Evolutionary conservation across 1,139 yeast species (phyloP).

Genomic region (Yamadazyma pseudoaaseri): DNA sequence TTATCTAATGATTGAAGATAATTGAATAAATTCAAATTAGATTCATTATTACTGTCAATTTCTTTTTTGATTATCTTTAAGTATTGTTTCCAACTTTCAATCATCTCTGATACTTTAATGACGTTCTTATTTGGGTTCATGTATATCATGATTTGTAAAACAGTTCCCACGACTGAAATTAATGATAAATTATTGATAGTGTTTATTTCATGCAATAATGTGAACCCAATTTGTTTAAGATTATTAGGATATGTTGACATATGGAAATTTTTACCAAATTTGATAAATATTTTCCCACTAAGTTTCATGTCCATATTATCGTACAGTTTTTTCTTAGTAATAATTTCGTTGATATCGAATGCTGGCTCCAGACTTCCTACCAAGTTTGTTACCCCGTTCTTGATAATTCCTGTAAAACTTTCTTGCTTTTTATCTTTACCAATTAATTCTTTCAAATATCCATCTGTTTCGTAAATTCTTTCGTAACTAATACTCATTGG

Average conservation of each 20-base stretch:
- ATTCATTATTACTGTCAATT: slow-evolving; percentile 13
- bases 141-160: slow-evolving; percentile 35
- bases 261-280: slow-evolving; percentile 35
- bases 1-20: slow-evolving; percentile 16
- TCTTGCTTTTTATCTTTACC: slow-evolving; percentile 60
- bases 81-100: slow-evolving; percentile 25
- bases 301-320: slow-evolving; percentile 16
- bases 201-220: slow-evolving; percentile 40
- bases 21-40: slow-evolving; percentile 9
- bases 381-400: slow-evolving; percentile 35
- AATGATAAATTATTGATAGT: slow-evolving; percentile 36
- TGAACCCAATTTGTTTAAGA: slow-evolving; percentile 44
- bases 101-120: slow-evolving; percentile 24
- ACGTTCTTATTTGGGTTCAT: slow-evolving; percentile 11
- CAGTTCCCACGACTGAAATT: slow-evolving; percentile 37
- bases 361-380: slow-evolving; percentile 9
- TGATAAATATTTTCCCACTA: slow-evolving; percentile 40
- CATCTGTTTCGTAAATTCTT: slow-evolving; percentile 65
- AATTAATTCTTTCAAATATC: slow-evolving; percentile 58
- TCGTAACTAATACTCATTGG: slow-evolving; percentile 66
- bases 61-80: slow-evolving; percentile 9
- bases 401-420: slow-evolving; percentile 34
- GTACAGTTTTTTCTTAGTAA: slow-evolving; percentile 10
- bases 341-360: slow-evolving; percentile 16
- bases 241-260: slow-evolving; percentile 22